Percentiles rank a stretch among this genome's conserved stretches.
Conservation (phyloP, 768 basidiomycete species). For the Pleurotus ostreatus region DNA sequence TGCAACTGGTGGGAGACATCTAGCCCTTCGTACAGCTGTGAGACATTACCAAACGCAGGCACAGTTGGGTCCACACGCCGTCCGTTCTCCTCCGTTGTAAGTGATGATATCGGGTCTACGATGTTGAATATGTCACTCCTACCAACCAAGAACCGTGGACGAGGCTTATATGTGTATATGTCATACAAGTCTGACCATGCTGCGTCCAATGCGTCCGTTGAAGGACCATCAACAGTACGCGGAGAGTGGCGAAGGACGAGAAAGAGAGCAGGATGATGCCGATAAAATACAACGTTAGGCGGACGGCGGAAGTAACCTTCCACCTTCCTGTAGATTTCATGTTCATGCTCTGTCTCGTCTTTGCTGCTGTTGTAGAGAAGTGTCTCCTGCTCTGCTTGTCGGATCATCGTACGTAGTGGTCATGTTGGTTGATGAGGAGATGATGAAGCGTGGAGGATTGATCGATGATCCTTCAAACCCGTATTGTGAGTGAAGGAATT, state of each 20-base stretch:
- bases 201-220: constrained; percentile 15
- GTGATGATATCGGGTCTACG: constrained; percentile 13
- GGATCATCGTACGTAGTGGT: too few relatives aligned
- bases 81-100: constrained; percentile 15
- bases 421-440: too few relatives aligned
- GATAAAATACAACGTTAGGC: not conserved
- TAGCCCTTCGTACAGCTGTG: constrained; percentile 14
- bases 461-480: too few relatives aligned
- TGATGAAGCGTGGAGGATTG: too few relatives aligned
- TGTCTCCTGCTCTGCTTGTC: too few relatives aligned
- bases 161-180: constrained; percentile 11
- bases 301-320: not conserved
- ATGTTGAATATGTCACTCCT: not conserved
- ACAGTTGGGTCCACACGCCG: constrained; percentile 16
- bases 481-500: too few relatives aligned
- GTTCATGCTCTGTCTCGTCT: too few relatives aligned
- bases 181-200: constrained; percentile 18
- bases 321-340: not conserved
- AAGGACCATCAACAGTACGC: constrained; percentile 8
- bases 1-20: constrained; percentile 25
- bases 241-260: not conserved
- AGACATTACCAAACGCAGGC: constrained; percentile 16
- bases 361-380: too few relatives aligned
- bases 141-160: not conserved
- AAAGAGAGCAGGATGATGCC: not conserved